Conservation (phyloP, 495 filamentous ascomycete species). For the Hypoxylon crocopeplum region DNA sequence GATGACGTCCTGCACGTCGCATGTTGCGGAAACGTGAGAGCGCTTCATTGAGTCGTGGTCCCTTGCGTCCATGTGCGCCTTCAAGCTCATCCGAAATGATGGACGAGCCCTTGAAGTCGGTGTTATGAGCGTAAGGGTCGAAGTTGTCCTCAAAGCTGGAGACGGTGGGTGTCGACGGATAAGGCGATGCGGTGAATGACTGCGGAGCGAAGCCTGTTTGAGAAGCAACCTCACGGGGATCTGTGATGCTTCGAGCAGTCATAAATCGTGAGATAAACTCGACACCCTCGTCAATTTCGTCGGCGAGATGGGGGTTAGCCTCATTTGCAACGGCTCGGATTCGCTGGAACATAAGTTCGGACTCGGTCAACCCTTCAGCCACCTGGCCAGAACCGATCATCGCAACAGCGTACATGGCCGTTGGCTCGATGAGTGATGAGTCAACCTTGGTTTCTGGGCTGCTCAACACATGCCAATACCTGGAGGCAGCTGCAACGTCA, state of each 20-base stretch:
- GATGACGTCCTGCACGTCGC: constrained; percentile 87
- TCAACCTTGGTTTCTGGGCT: constrained; percentile 62
- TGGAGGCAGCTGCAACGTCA: constrained; percentile 74
- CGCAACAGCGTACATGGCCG: constrained; percentile 84
- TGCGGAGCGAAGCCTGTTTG: constrained; percentile 39
- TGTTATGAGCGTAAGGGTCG: constrained; percentile 87
- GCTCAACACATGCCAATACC: constrained; percentile 77
- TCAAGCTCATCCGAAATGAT: constrained; percentile 89
- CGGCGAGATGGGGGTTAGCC: constrained; percentile 60
- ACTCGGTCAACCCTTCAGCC: constrained; percentile 74
- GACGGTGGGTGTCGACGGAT: constrained; percentile 43
- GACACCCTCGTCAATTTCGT: constrained; percentile 86
- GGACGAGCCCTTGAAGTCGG: constrained; percentile 89
- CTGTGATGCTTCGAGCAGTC: constrained; percentile 56
- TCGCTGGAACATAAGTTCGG: constrained; percentile 81
- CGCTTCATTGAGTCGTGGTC: constrained; percentile 78
- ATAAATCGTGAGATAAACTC: constrained; percentile 84
- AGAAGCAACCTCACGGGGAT: constrained; percentile 52
- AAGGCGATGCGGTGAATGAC: constrained; percentile 45
- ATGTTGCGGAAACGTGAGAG: constrained; percentile 87
- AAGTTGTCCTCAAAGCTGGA: constrained; percentile 74
- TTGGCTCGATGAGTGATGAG: constrained; percentile 78
- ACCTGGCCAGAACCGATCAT: constrained; percentile 81
- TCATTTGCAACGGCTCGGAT: constrained; percentile 65
- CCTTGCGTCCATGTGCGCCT: constrained; percentile 68